Evolutionary conservation across 2,329 filamentous ascomycete species (phyloP).

Genomic region (Colletotrichum noveboracense): DNA sequence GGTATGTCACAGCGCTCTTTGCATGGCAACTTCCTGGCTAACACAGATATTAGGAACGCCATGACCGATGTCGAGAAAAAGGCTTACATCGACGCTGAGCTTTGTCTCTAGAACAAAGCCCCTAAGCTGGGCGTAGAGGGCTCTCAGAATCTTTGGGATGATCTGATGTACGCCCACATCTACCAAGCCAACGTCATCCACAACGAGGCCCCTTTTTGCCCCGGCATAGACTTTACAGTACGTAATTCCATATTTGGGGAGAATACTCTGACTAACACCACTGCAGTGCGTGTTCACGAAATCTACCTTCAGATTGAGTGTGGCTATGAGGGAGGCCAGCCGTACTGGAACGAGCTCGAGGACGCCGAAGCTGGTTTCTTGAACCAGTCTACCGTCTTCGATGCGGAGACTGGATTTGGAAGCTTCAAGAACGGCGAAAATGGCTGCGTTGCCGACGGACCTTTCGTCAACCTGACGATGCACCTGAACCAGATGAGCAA

Average conservation of each 20-base stretch:
- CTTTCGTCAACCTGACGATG: slow-evolving; percentile 11
- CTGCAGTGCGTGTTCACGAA: slow-evolving; percentile 30
- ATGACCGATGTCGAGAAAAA: slow-evolving; percentile 17
- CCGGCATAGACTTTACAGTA: not conserved
- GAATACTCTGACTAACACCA: not conserved
- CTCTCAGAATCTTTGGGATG: not conserved
- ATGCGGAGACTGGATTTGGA: slow-evolving; percentile 6
- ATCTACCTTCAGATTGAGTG: slow-evolving; percentile 28
- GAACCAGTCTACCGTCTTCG: not conserved
- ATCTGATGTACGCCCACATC: not conserved
- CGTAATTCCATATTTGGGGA: not conserved
- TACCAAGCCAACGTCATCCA: not conserved
- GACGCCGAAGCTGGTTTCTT: not conserved
- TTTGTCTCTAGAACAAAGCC: slow-evolving; percentile 8
- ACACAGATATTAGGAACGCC: not conserved
- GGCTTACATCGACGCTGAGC: slow-evolving; percentile 20
- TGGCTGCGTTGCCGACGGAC: slow-evolving; percentile 1
- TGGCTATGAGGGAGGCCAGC: slow-evolving; percentile 31
- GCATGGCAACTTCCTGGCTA: not conserved
- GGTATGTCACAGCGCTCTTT: not conserved
- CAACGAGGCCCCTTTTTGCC: not conserved
- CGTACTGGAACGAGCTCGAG: slow-evolving; percentile 16
- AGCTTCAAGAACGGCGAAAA: not conserved
- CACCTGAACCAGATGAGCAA: slow-evolving; percentile 1
- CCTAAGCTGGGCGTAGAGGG: not conserved